Base-by-base conservation (phyloP, 371 early-diverging fungal genomes). In the Mucor mucedo region DNA sequence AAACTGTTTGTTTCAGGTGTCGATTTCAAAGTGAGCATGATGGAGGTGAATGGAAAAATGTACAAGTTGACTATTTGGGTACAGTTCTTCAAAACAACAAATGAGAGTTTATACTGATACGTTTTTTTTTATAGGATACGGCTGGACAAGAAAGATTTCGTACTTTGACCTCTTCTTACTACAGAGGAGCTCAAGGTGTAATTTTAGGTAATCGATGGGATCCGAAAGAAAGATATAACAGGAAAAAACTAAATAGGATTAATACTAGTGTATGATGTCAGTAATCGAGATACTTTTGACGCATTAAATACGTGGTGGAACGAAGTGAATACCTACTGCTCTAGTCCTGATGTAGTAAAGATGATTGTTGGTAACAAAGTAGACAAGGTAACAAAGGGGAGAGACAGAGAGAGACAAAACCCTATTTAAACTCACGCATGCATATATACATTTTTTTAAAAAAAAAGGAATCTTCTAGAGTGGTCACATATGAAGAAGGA, bases 111-210 rank as follows among this genome's bases (percentile, higher is more conserved):
- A 29, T 32, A 30, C 21, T 29, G 21, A 59, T 14, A 28, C 11
- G 29, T 48, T 32, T 32, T 35, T n/a, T n/a, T n/a, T n/a, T n/a
- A 52, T 86, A 98, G 99, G 99, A 99, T 76, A 99, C 99, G 1
- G 99, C 99, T 6, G 99, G 99, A 11, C 99, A 99, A 80, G 99
- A 99, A 77, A 88, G 99, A 39, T 99, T 99, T 80, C 84, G 99
- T 60, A 98, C 99, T 0, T 87, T 99, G 53, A 99, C 99, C n/a
- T 95, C 96, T 4, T 94, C 95, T 35, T 99, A 99, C 77, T 99
- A 99, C 72, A 89, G 98, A 54, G 99, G 98, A 16, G 99, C 99
- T 4, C 97, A 99, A 76, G 99, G 99, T 21, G 96, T 99, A 11
- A 92, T 99, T 64, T 45, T 64, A 28, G 64, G 64, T 64, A 50